These are phyloP conservation scores for Acanthamoeba divionensis DNA, from an alignment of 208 protist species.

Conservation along the genomic window DNA sequence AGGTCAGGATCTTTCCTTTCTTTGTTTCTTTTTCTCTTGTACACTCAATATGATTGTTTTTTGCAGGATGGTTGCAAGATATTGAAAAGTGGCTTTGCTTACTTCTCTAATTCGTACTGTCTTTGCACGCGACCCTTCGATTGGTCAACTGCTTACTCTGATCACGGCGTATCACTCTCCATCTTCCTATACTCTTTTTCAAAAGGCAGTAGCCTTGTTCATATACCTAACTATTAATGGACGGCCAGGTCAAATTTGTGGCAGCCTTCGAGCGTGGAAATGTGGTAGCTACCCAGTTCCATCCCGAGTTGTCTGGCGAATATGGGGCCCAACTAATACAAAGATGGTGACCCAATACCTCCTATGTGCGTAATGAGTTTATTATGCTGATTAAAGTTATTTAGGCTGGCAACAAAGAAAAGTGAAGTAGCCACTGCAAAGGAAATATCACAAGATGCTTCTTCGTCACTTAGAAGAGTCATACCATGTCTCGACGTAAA, in stretches of 20 bases:
- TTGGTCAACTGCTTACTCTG: constrained; percentile 38
- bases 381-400: not conserved
- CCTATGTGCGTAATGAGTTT: no score
- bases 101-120: constrained; percentile 52
- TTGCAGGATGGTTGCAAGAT: not conserved
- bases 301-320: constrained; percentile 58
- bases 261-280: constrained; percentile 14
- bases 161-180: constrained; percentile 44
- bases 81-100: constrained; percentile 33
- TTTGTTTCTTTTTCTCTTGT: not conserved
- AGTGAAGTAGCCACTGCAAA: no score
- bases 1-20: not conserved
- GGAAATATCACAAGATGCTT: not conserved
- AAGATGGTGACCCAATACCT: not conserved
- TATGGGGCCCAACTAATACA: constrained; percentile 45
- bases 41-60: not conserved
- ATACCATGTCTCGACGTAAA: constrained; percentile 62
- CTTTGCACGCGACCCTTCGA: constrained; percentile 1
- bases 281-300: constrained; percentile 59
- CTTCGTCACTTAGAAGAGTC: constrained; percentile 14
- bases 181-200: not conserved
- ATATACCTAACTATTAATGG: not conserved
- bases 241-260: constrained; percentile 12
- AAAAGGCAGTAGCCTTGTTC: not conserved
- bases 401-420: no score